Evolutionary conservation across 139 green algal species (phyloP), one percentile per base, ranked within the genome.

Genomic region (Picochlorum sp.): DNA sequence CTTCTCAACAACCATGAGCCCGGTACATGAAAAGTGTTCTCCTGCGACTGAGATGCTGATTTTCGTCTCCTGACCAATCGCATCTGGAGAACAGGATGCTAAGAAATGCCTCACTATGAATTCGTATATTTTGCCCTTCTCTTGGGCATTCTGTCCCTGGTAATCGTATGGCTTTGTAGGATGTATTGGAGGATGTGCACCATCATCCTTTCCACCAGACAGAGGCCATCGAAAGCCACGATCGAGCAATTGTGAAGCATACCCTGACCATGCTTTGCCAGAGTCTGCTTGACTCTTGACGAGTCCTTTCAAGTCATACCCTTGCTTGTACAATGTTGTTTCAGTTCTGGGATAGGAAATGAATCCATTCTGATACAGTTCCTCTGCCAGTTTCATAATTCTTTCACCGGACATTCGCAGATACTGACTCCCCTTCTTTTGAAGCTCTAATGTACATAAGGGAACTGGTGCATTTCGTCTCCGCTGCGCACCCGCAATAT

Each of bases 281-380:
- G 21, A 24, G 3, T 59, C 23, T 4, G 57, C 47, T 55, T 92
- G 86, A 44, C 84, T 73, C 2, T 30, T 37, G 23, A 88, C 74
- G 18, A 92, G 79, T 6, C 44, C 76, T 81, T 87, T 71, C 20
- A 64, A n/a, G 23, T 70, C 57, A 30, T 60, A 67, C 8, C 31
- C 51, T 31, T 77, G 67, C 60, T 80, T 79, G 60, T 95, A 98
- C 34, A 66, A 60, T 71, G 97, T 88, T 7, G 92, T 98, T 71
- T 98, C 92, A 28, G 92, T 98, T 54, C 92, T 77, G 8, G 94
- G 94, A 74, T 99, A 99, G 71, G 72, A 89, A 30, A 99, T 86
- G 81, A 83, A 97, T 26, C 94, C 94, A 24, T 66, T 78, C 74
- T 98, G 89, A 82, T 97, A 97, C 66, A 98, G 78, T 75, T 97